Conservation (phyloP, 2,329 filamentous ascomycete genomes). For the Apiospora malaysiana region DNA sequence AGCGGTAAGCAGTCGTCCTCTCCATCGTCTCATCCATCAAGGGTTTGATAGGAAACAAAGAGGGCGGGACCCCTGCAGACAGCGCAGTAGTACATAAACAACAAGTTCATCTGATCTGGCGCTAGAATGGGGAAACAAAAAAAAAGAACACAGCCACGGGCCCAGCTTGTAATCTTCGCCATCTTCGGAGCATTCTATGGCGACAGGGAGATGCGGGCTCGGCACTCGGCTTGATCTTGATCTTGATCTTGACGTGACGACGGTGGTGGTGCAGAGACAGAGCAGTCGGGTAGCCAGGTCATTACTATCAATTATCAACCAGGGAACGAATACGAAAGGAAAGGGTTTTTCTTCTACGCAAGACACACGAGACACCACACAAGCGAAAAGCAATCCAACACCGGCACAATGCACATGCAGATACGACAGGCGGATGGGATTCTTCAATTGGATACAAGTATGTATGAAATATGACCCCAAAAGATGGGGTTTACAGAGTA, state of each 20-base stretch:
- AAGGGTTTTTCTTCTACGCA: not conserved
- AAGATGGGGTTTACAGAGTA: conserved; percentile 1
- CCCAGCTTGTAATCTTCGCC: not conserved
- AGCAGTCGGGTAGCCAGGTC: not conserved
- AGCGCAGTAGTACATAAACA: not conserved
- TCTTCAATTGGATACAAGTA: conserved; percentile 3
- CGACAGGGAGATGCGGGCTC: not conserved
- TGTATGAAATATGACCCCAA: no score
- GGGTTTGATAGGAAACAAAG: not conserved
- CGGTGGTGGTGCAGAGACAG: not conserved
- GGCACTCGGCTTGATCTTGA: not conserved
- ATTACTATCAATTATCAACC: no score
- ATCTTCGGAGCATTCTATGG: not conserved
- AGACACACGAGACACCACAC: not conserved
- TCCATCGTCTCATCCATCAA: not conserved
- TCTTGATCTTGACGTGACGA: no score
- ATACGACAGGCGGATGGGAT: not conserved
- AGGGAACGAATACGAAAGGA: not conserved
- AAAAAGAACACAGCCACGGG: not conserved
- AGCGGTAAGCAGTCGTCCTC: not conserved
- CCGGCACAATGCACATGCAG: not conserved
- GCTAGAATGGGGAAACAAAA: conserved; percentile 1
- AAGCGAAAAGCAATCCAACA: not conserved
- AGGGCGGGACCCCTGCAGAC: not conserved
- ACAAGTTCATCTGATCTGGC: not conserved